Evolutionary conservation across 768 basidiomycete genomes (phyloP).

Genomic region (Boletellus sp.): DNA sequence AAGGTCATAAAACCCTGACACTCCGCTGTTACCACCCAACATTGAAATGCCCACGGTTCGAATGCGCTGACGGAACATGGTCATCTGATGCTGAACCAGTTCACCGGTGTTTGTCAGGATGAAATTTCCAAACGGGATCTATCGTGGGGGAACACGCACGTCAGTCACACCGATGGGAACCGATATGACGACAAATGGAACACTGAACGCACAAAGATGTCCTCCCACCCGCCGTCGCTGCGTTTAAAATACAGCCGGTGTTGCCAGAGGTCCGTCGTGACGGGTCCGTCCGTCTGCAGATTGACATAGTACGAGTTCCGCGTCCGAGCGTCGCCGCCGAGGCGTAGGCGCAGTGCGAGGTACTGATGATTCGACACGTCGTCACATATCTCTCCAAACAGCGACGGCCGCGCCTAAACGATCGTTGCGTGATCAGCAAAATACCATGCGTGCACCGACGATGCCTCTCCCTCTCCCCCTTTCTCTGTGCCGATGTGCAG

Average conservation of each 20-base stretch:
- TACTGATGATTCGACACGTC: constrained; percentile 82
- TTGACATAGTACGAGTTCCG: constrained; percentile 90
- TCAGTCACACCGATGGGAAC: constrained; percentile 4
- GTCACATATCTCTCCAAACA: constrained; percentile 84
- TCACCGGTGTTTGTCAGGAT: constrained; percentile 73
- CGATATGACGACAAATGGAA: background rate
- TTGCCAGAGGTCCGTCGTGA: constrained; percentile 89
- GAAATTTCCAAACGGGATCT: constrained; percentile 82
- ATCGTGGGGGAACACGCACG: constrained; percentile 1
- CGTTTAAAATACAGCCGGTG: constrained; percentile 81
- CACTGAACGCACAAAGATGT: constrained; percentile 60
- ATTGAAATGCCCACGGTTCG: constrained; percentile 84
- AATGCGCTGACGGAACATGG: constrained; percentile 72
- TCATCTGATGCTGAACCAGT: constrained; percentile 63
- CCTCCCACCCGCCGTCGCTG: constrained; percentile 70
- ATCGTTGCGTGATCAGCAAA: background rate
- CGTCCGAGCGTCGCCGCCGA: constrained; percentile 71
- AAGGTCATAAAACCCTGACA: constrained; percentile 75
- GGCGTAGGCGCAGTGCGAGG: constrained; percentile 74
- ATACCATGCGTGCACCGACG: too few species aligned
- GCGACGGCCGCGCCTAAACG: constrained; percentile 61
- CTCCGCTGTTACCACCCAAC: constrained; percentile 77
- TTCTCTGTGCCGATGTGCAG: too few species aligned
- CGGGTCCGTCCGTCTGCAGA: constrained; percentile 81
- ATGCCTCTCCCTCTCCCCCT: too few species aligned